Conservation (phyloP, 225 moss, liverwort and hornwort genomes). For the Physcomitrellopsis africana region DNA sequence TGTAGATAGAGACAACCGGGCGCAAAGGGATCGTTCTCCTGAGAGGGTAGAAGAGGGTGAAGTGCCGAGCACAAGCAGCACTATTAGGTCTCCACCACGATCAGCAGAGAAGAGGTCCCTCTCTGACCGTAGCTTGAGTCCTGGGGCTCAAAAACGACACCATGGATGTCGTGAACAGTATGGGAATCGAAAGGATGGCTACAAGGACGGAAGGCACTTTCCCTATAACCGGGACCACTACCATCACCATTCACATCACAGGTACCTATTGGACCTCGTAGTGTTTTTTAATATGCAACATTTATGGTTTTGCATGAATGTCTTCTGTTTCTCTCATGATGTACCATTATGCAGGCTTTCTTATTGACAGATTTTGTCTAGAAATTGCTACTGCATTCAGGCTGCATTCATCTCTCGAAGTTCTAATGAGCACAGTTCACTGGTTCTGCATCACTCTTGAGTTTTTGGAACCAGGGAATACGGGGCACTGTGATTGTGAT, state of each 20-base stretch:
- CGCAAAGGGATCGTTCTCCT: constrained; percentile 13
- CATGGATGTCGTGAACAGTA: constrained; percentile 22
- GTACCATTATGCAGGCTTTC: too few relatives aligned
- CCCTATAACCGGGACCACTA: constrained; percentile 23
- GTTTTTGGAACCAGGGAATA: too few relatives aligned
- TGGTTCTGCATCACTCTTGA: too few relatives aligned
- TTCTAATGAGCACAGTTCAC: too few relatives aligned
- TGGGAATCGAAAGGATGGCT: constrained; percentile 19
- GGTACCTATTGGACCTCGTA: background rate
- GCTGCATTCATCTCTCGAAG: too few relatives aligned
- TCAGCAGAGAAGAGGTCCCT: constrained; percentile 19
- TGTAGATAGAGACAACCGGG: constrained; percentile 14
- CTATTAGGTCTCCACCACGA: constrained; percentile 29
- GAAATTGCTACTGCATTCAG: too few relatives aligned
- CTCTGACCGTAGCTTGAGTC: constrained; percentile 22
- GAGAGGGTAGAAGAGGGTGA: constrained; percentile 30
- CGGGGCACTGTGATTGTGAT: too few relatives aligned
- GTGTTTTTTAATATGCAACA: background rate
- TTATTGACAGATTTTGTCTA: too few relatives aligned
- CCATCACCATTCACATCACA: constrained; percentile 28
- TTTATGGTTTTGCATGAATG: too few relatives aligned
- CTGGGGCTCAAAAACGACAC: constrained; percentile 28
- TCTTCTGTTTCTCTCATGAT: too few relatives aligned
- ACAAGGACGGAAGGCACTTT: constrained; percentile 27
- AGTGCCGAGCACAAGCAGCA: constrained; percentile 28